Evolutionary conservation across 768 basidiomycete species (phyloP).

Genomic region (Inosperma sp.): DNA sequence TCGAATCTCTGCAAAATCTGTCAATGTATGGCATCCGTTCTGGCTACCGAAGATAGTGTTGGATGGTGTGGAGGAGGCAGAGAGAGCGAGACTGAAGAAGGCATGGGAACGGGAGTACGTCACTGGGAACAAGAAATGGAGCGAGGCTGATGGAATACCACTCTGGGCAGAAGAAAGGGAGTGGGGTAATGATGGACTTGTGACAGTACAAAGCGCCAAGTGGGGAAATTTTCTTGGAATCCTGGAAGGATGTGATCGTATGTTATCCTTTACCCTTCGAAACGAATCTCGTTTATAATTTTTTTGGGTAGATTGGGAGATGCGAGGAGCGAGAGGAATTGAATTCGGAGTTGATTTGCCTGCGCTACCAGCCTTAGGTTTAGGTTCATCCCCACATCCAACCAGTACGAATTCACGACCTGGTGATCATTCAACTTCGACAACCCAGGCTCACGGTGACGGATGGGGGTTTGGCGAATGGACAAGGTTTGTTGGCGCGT

Average conservation of each 20-base stretch:
- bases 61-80: conserved; percentile 72
- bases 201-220: conserved; percentile 84
- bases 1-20: conserved; percentile 45
- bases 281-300: background rate
- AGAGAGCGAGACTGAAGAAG: conserved; percentile 41
- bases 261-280: conserved; percentile 15
- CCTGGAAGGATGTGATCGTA: conserved; percentile 82
- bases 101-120: conserved; percentile 33
- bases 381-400: conserved; percentile 22
- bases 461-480: conserved; percentile 56
- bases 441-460: conserved; percentile 24
- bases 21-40: conserved; percentile 87
- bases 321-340: conserved; percentile 81
- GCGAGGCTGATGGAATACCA: conserved; percentile 22
- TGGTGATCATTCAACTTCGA: conserved; percentile 3
- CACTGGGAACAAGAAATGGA: background rate
- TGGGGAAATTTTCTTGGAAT: conserved; percentile 96
- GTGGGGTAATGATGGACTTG: conserved; percentile 90
- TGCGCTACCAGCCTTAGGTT: conserved; percentile 42
- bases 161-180: conserved; percentile 49
- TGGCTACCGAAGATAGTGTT: conserved; percentile 96
- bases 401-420: background rate
- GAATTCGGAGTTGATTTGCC: conserved; percentile 61
- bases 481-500: conserved; percentile 55
- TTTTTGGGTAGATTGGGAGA: conserved; percentile 69